These are phyloP conservation scores for Phytophthora sp. DNA, from an alignment of 352 stramenopile genomes.

Conservation along the genomic window DNA sequence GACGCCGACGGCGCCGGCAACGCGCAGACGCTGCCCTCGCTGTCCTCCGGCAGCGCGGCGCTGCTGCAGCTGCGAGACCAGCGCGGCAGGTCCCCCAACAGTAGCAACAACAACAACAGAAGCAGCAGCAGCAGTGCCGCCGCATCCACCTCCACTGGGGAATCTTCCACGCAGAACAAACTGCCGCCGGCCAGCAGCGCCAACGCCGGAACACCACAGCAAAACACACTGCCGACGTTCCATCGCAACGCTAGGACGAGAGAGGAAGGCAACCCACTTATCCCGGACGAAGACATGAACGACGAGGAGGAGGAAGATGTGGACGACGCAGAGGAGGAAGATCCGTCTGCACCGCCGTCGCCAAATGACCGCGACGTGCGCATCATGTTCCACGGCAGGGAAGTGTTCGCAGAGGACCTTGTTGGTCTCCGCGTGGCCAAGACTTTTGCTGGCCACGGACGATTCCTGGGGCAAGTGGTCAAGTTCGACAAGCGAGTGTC, in stretches of 20 bases:
- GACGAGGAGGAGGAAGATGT: conserved; percentile 17
- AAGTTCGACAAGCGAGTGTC: conserved; percentile 79
- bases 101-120: neutral
- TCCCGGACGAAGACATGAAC: conserved; percentile 29
- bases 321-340: conserved; percentile 28
- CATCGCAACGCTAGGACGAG: conserved; percentile 36
- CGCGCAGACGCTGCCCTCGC: conserved; percentile 38
- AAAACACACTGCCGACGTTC: neutral
- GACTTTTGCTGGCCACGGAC: conserved; percentile 78
- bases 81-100: neutral
- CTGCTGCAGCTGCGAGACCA: conserved; percentile 29
- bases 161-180: neutral
- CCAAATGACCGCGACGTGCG: conserved; percentile 47
- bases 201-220: neutral
- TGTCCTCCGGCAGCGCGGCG: conserved; percentile 53
- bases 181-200: neutral
- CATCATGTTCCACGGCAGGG: conserved; percentile 77
- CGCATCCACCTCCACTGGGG: neutral
- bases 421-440: conserved; percentile 86
- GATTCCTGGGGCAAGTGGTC: conserved; percentile 86
- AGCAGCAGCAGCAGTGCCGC: conserved; percentile 1
- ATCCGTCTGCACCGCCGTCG: conserved; percentile 26
- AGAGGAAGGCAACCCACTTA: conserved; percentile 27
- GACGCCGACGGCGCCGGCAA: neutral
- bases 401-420: conserved; percentile 77